Evolutionary conservation across 148 eudicot species (phyloP).

Genomic region (Rhododendron kiyosumense): DNA sequence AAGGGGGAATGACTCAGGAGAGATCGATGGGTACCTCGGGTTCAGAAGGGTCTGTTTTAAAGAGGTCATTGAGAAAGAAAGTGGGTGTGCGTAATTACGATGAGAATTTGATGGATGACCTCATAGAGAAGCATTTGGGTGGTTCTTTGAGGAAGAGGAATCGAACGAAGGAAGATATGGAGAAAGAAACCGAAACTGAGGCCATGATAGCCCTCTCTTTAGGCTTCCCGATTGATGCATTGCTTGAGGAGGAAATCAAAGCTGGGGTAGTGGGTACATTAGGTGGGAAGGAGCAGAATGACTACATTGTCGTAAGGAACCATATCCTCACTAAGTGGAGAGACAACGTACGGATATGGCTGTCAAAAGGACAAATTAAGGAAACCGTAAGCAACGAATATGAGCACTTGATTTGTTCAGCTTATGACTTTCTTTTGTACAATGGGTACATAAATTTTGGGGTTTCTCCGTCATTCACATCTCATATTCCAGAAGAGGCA

Average conservation of each 20-base stretch:
- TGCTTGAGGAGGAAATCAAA: conserved; percentile 76
- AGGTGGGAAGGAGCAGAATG: conserved; percentile 86
- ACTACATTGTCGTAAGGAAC: conserved; percentile 88
- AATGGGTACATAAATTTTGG: conserved; percentile 93
- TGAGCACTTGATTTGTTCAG: conserved; percentile 65
- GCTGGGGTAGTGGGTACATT: conserved; percentile 71
- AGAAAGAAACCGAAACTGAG: conserved; percentile 87
- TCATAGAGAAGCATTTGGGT: conserved; percentile 67
- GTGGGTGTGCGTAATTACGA: conserved; percentile 45
- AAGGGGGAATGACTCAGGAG: conserved; percentile 7
- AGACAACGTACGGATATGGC: conserved; percentile 65
- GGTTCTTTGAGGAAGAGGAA: conserved; percentile 53
- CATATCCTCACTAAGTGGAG: conserved; percentile 91
- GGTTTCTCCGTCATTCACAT: conserved; percentile 48
- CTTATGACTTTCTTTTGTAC: conserved; percentile 77
- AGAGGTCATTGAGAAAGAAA: conserved; percentile 67
- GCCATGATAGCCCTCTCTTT: conserved; percentile 86
- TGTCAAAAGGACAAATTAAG: conserved; percentile 65
- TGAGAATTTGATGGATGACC: conserved; percentile 85
- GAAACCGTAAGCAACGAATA: conserved; percentile 78
- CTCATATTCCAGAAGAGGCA: conserved; percentile 62
- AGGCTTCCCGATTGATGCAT: conserved; percentile 81
- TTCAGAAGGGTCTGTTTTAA: conserved; percentile 35
- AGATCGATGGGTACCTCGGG: conserved; percentile 31
- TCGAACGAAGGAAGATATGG: conserved; percentile 58